Percentiles rank a stretch among this genome's conserved stretches.
phyloP scores from a whole-genome alignment of 140 eudicot species.

The Ambrosia hybrid region DNA sequence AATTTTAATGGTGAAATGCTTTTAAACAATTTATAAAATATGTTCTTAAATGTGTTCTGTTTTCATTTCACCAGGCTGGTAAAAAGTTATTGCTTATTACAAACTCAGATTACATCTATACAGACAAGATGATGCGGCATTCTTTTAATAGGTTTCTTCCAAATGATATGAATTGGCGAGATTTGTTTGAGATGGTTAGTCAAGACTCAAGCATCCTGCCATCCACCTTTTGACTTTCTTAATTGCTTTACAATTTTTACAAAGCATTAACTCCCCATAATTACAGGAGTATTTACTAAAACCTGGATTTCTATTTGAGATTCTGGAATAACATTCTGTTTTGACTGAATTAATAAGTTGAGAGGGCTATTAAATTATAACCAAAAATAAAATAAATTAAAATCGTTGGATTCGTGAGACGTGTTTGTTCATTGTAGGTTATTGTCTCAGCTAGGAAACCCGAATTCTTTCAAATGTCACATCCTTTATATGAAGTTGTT shows the following conservation, averaged over 20 bases:
- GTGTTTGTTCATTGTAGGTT: constrained; percentile 51
- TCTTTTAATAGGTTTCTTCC: constrained; percentile 93
- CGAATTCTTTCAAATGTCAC: constrained; percentile 94
- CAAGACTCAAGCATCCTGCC: constrained; percentile 18
- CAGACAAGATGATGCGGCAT: constrained; percentile 97
- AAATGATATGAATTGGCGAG: constrained; percentile 93
- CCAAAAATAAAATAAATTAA: background rate
- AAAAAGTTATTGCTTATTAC: constrained; percentile 91
- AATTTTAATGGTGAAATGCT: background rate
- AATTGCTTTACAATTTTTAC: background rate
- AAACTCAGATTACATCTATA: constrained; percentile 87
- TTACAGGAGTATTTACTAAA: background rate
- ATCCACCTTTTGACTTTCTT: constrained; percentile 8
- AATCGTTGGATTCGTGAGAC: constrained; percentile 6
- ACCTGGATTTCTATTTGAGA: too few relatives aligned
- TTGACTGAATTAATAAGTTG: too few relatives aligned
- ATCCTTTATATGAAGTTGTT: constrained; percentile 96
- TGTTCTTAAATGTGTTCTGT: constrained; percentile 1
- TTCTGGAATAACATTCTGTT: too few relatives aligned
- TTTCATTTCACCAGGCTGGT: constrained; percentile 66
- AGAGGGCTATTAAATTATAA: constrained; percentile 9
- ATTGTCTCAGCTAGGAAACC: constrained; percentile 98
- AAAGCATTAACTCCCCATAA: background rate
- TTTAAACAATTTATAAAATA: background rate
- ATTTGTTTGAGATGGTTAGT: constrained; percentile 92